Conservation (phyloP, 352 stramenopile genomes). For the Globisporangium irregulare region DNA sequence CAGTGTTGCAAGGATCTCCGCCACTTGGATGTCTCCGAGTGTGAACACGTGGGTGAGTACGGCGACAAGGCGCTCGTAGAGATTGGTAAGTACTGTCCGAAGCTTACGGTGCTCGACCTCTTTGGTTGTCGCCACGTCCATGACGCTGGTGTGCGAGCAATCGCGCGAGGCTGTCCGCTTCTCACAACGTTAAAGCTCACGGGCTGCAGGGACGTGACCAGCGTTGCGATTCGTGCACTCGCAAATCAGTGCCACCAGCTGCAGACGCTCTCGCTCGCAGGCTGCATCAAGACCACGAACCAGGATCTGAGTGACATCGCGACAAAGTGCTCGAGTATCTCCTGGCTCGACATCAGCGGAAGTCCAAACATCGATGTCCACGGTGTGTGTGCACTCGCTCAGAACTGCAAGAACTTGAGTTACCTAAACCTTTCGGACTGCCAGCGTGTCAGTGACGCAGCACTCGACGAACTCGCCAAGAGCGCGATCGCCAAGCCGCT, state of each 20-base stretch:
- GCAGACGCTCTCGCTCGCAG: constrained; percentile 74
- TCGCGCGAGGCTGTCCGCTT: constrained; percentile 79
- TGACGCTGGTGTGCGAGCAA: constrained; percentile 67
- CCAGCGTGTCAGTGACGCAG: constrained; percentile 67
- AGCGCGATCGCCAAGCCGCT: constrained; percentile 20
- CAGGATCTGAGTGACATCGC: constrained; percentile 59
- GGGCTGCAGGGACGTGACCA: constrained; percentile 81
- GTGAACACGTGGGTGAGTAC: constrained; percentile 86
- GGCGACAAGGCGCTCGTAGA: constrained; percentile 90
- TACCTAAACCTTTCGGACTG: constrained; percentile 83
- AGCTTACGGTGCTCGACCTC: constrained; percentile 78
- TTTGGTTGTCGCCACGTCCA: constrained; percentile 89
- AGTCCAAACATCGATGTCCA: constrained; percentile 60
- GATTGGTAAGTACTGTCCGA: constrained; percentile 77
- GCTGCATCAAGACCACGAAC: constrained; percentile 81
- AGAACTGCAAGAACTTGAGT: constrained; percentile 47
- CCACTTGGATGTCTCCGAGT: constrained; percentile 85
- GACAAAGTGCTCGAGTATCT: constrained; percentile 46
- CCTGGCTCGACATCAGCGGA: constrained; percentile 82
- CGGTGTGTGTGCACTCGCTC: constrained; percentile 60
- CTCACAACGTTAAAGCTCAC: constrained; percentile 88
- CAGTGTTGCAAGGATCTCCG: constrained; percentile 80
- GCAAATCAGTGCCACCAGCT: constrained; percentile 69
- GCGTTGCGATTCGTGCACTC: constrained; percentile 67
- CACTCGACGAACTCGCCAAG: constrained; percentile 39